Percentiles rank a stretch among this genome's conserved stretches.
phyloP scores from a whole-genome alignment of 1,139 yeast species.

The Komagataea norvegica region DNA sequence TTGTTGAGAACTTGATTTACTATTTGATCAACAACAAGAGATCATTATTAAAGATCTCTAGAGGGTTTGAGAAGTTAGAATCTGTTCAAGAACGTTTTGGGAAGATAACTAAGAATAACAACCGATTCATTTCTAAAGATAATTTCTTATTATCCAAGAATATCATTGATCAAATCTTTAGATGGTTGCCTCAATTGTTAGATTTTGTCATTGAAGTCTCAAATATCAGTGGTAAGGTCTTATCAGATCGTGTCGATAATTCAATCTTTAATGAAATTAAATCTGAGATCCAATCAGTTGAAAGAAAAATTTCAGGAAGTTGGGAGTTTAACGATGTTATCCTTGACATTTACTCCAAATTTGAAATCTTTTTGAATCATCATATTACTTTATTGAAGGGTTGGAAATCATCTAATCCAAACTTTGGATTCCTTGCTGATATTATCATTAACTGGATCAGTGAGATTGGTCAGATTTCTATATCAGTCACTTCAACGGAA shows the following conservation, averaged over 20 bases:
- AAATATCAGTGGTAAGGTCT: conserved; percentile 23
- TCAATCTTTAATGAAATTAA: conserved; percentile 21
- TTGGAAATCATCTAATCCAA: conserved; percentile 33
- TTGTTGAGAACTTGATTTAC: conserved; percentile 68
- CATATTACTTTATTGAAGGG: conserved; percentile 11
- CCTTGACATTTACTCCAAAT: conserved; percentile 2
- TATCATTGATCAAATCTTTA: conserved; percentile 7
- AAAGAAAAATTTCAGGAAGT: conserved; percentile 10
- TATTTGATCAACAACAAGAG: conserved; percentile 46
- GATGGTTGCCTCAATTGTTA: conserved; percentile 47
- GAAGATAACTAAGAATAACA: conserved; percentile 7
- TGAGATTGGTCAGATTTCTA: conserved; percentile 6
- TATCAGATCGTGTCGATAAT: conserved; percentile 17
- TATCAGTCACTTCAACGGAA: background rate
- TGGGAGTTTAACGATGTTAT: conserved; percentile 18
- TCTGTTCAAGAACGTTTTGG: conserved; percentile 11
- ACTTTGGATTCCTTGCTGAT: conserved; percentile 43
- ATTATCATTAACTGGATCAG: conserved; percentile 39
- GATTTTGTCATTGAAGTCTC: conserved; percentile 42
- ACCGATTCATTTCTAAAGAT: conserved; percentile 9
- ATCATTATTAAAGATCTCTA: conserved; percentile 38
- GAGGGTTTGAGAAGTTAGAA: conserved; percentile 21
- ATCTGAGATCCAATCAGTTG: conserved; percentile 14
- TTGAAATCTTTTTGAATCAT: conserved; percentile 18
- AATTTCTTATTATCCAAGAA: conserved; percentile 12